Evolutionary conservation across 495 filamentous ascomycete genomes (phyloP).

Genomic region (Xanthoparmelia taractica): DNA sequence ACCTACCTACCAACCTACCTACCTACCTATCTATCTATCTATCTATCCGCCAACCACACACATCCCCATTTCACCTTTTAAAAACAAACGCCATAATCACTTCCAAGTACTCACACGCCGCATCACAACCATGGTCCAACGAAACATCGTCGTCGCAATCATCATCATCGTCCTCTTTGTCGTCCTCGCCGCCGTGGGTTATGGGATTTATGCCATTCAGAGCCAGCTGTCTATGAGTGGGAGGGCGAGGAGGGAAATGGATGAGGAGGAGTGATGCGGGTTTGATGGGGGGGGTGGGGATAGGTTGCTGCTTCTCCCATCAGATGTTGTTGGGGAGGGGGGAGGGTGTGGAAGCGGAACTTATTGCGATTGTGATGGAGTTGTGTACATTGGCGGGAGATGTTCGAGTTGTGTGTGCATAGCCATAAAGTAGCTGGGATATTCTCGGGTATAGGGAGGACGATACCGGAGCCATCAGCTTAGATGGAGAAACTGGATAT

Average conservation of each 20-base stretch:
- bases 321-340: neutral
- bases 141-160: conserved; percentile 73
- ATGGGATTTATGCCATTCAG: conserved; percentile 55
- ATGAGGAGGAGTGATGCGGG: conserved; percentile 36
- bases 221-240: conserved; percentile 39
- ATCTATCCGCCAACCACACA: neutral
- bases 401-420: neutral
- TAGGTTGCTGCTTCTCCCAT: rapidly evolving
- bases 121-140: conserved; percentile 43
- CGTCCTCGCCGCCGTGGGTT: conserved; percentile 60
- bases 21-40: no score
- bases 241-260: conserved; percentile 29
- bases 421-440: neutral
- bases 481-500: neutral
- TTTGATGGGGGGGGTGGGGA: neutral
- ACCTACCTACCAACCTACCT: no score
- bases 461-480: neutral
- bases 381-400: neutral
- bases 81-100: conserved; percentile 4
- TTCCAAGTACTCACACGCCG: neutral
- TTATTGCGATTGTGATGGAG: neutral
- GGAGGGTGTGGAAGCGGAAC: neutral
- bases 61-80: neutral
- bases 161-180: conserved; percentile 77
- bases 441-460: neutral